Evolutionary conservation across 225 moss, liverwort and hornwort genomes (phyloP).

Genomic region (Antitrichia curtipendula): DNA sequence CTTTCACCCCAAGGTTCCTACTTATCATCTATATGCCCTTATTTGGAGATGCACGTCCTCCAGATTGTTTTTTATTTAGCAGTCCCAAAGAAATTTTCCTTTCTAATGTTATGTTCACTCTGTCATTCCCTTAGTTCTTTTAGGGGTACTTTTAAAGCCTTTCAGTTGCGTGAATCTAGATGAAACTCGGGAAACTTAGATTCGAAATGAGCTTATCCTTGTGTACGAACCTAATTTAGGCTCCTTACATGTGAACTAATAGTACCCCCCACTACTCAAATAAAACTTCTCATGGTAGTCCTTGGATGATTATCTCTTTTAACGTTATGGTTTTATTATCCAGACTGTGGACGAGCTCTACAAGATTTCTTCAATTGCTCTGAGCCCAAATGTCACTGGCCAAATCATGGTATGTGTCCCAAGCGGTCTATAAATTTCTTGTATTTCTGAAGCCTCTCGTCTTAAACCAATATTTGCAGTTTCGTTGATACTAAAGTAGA

Average conservation of each 20-base stretch:
- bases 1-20: slow-evolving; percentile 49
- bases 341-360: slow-evolving; percentile 90
- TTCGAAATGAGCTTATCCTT: background rate
- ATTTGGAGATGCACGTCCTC: background rate
- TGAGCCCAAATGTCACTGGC: slow-evolving; percentile 81
- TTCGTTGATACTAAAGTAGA: background rate
- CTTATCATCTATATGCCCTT: background rate
- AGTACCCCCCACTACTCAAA: background rate
- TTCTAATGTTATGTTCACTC: background rate
- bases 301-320: background rate
- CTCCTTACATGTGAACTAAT: background rate
- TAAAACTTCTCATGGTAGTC: background rate
- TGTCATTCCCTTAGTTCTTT: background rate
- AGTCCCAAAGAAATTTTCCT: background rate
- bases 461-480: background rate
- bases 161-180: background rate
- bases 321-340: background rate
- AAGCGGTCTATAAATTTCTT: background rate
- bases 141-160: too few relatives aligned
- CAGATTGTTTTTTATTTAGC: background rate
- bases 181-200: background rate
- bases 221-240: background rate
- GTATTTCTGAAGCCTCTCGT: background rate
- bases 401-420: slow-evolving; percentile 60
- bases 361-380: slow-evolving; percentile 80